phyloP scores from a whole-genome alignment of 495 filamentous ascomycete genomes.

The Cudoniella acicularis region DNA sequence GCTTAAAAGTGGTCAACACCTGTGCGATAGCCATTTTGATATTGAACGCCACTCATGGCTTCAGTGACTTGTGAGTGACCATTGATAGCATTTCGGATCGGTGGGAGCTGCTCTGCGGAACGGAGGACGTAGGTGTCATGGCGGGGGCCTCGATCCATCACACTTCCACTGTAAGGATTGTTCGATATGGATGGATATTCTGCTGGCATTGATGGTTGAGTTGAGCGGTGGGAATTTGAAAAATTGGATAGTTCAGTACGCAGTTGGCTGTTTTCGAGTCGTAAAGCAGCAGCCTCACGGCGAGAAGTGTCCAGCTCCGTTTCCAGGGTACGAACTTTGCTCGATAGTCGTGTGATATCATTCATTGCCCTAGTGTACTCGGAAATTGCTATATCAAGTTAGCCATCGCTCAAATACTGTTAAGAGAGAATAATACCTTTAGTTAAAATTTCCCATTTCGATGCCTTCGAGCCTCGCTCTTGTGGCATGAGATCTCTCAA shows the following conservation, averaged over 20 bases:
- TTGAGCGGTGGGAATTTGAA: constrained; percentile 8
- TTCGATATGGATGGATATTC: constrained; percentile 20
- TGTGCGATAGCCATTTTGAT: constrained; percentile 39
- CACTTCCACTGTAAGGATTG: constrained; percentile 20
- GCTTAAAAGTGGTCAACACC: constrained; percentile 1
- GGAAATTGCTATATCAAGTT: constrained; percentile 41
- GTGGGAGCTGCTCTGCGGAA: constrained; percentile 39
- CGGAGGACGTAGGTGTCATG: constrained; percentile 4
- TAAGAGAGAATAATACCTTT: constrained; percentile 78
- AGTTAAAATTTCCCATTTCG: constrained; percentile 98
- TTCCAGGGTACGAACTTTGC: constrained; percentile 26
- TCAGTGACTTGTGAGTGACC: constrained; percentile 32
- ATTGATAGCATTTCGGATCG: constrained; percentile 35
- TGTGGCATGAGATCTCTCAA: constrained; percentile 79
- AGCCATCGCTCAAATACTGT: too few relatives aligned
- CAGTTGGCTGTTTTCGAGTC: constrained; percentile 53
- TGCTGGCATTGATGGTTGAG: background rate
- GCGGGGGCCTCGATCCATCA: background rate
- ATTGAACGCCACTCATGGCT: constrained; percentile 54
- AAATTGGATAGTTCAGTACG: constrained; percentile 26
- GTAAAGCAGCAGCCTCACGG: constrained; percentile 45
- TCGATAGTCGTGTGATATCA: constrained; percentile 36
- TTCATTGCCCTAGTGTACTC: constrained; percentile 27
- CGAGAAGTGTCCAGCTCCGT: constrained; percentile 44
- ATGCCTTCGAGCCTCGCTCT: constrained; percentile 86